Evolutionary conservation across 495 filamentous ascomycete species (phyloP).

Genomic region (Tirmania nivea): DNA sequence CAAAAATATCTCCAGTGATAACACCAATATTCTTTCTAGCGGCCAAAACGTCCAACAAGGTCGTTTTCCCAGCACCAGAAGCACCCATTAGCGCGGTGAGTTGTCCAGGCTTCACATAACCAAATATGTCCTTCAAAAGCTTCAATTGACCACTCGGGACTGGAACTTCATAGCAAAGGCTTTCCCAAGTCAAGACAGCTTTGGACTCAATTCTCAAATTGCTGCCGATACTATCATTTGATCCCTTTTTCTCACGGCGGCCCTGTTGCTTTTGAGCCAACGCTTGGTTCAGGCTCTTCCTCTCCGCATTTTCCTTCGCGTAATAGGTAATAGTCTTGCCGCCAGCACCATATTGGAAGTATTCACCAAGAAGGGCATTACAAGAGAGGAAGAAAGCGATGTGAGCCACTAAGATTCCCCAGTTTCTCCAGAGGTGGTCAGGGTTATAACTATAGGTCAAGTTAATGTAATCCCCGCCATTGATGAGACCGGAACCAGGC

Average conservation of each 20-base stretch:
- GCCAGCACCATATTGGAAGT: slow-evolving; percentile 51
- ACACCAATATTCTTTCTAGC: slow-evolving; percentile 59
- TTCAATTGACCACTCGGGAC: slow-evolving; percentile 43
- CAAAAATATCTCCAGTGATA: slow-evolving; percentile 47
- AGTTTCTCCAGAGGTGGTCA: slow-evolving; percentile 49
- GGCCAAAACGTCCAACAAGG: slow-evolving; percentile 57
- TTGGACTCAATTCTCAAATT: no score
- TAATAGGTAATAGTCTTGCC: slow-evolving; percentile 60
- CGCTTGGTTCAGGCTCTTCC: slow-evolving; percentile 40
- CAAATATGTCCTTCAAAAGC: slow-evolving; percentile 49
- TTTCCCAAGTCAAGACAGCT: slow-evolving; percentile 34
- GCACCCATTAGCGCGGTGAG: slow-evolving; percentile 70
- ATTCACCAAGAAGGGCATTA: slow-evolving; percentile 54
- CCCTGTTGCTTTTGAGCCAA: slow-evolving; percentile 26
- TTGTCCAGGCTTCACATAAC: slow-evolving; percentile 58
- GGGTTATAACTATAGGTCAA: slow-evolving; percentile 39
- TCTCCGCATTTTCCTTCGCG: slow-evolving; percentile 47
- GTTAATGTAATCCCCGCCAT: slow-evolving; percentile 39
- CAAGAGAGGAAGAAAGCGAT: slow-evolving; percentile 44
- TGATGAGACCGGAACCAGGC: slow-evolving; percentile 36
- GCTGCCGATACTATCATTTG: slow-evolving; percentile 40
- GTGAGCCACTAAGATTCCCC: slow-evolving; percentile 47
- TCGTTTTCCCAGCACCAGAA: slow-evolving; percentile 75
- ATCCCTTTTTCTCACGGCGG: slow-evolving; percentile 28
- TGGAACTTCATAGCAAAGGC: slow-evolving; percentile 48